These are phyloP conservation scores for Citrullus amarus DNA, from an alignment of 306 rosid genomes.

Conservation along the genomic window DNA sequence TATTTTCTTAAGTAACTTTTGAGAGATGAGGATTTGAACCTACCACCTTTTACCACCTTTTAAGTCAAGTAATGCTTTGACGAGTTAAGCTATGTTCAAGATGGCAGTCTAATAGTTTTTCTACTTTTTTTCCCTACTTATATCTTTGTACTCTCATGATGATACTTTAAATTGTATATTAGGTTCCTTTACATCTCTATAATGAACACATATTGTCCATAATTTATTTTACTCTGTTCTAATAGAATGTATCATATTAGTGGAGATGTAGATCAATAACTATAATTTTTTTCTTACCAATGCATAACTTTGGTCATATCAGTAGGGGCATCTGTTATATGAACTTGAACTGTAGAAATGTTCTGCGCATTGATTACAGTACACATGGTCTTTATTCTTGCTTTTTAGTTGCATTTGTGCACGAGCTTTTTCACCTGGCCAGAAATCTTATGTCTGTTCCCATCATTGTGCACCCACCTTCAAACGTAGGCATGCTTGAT, in stretches of 20 bases:
- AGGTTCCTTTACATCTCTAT: not conserved
- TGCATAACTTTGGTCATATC: not conserved
- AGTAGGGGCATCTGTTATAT: not conserved
- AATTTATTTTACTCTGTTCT: not conserved
- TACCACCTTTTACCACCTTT: not conserved
- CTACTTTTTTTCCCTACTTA: not conserved
- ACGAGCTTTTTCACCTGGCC: not conserved
- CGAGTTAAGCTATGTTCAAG: not conserved
- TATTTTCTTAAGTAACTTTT: not conserved
- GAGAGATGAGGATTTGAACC: not conserved
- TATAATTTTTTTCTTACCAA: not conserved
- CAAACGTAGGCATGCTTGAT: not conserved
- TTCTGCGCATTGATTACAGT: not conserved
- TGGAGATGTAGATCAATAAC: not conserved
- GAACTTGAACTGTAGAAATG: not conserved
- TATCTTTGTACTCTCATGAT: not conserved
- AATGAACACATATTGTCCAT: not conserved
- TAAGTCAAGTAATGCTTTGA: not conserved
- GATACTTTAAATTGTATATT: not conserved
- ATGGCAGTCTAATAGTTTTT: not conserved
- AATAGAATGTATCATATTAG: not conserved
- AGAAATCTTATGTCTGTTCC: not conserved
- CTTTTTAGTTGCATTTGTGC: not conserved
- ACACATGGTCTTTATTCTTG: not conserved
- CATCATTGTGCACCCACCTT: not conserved